These are phyloP conservation scores for Yamadazyma triangularis DNA, from an alignment of 1,139 yeast genomes.

Conservation along the genomic window DNA sequence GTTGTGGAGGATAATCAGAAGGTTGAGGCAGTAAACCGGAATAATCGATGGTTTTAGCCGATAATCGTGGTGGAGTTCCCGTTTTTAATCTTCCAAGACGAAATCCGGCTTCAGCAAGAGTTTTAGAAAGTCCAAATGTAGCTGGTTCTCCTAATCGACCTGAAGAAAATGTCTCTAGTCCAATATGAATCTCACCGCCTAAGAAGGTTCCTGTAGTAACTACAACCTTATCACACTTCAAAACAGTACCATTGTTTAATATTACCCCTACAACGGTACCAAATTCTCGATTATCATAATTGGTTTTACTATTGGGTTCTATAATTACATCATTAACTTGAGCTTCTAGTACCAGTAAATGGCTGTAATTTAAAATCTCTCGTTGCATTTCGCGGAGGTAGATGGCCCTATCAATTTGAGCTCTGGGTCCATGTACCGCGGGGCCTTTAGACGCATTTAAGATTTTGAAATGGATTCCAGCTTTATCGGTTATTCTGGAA, in stretches of 20 bases:
- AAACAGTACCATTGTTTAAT: slow-evolving; percentile 58
- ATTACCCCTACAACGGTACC: slow-evolving; percentile 66
- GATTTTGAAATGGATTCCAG: slow-evolving; percentile 90
- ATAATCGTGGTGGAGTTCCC: slow-evolving; percentile 93
- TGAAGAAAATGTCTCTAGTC: slow-evolving; percentile 72
- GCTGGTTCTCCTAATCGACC: slow-evolving; percentile 95
- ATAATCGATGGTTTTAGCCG: slow-evolving; percentile 67
- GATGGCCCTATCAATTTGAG: slow-evolving; percentile 85
- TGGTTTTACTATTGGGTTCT: slow-evolving; percentile 19
- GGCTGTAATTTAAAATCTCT: slow-evolving; percentile 54
- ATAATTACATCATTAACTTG: slow-evolving; percentile 84
- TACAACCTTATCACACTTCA: slow-evolving; percentile 65
- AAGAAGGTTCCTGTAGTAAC: slow-evolving; percentile 95
- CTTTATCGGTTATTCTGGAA: slow-evolving; percentile 76
- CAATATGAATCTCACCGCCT: slow-evolving; percentile 93
- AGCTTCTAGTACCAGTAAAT: slow-evolving; percentile 61
- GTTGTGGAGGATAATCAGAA: slow-evolving; percentile 77
- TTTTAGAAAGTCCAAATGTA: slow-evolving; percentile 80
- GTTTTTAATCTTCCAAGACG: slow-evolving; percentile 87
- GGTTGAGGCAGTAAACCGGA: slow-evolving; percentile 55
- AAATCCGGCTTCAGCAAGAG: slow-evolving; percentile 75
- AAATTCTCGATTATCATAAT: slow-evolving; percentile 29
- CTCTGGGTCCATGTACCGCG: slow-evolving; percentile 98
- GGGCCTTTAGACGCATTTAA: slow-evolving; percentile 88
- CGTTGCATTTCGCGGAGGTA: slow-evolving; percentile 79